Base-by-base conservation (phyloP, 2,329 filamentous ascomycete genomes). In the Sporothrix euskadiensis region DNA sequence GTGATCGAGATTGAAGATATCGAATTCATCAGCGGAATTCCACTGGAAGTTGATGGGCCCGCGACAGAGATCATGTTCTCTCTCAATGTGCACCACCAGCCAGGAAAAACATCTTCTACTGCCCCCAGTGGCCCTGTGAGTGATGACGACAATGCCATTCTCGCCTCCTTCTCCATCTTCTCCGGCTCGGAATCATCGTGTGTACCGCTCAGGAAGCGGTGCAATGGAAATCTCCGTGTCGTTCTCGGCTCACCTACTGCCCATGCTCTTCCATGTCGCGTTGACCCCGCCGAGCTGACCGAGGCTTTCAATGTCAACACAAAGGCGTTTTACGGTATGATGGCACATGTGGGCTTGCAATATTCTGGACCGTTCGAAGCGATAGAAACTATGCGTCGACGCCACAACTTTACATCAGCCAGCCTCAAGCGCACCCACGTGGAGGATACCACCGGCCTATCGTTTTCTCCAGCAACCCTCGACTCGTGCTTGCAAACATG, bases 401-500 rank as follows among this genome's bases (percentile, higher is more conserved):
- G 82, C 2, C 80, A 79, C 61, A 77, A 81, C 54, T 82, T 82
- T 63, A 79, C 82, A 1, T 78, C 80, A 6, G 80, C 79, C 0
- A 80, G 75, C 0, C 75, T 83, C n/a, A 74, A 73, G 44, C 79
- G 78, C 61, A 72, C 72, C 12, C 83, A 84, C 56, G 26, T 75
- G 0, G 77, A 80, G 4, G 83, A 85, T 39, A 81, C 80, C 0
- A 84, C 83, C 0, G 71, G 57, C 0, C 73, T 85, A 12, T 63
- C 74, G 3, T 75, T 83, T 35, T 84, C 83, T 73, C 83, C 83
- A 0, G 83, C 83, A 0, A 83, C 81, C 0, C 77, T 85, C 9
- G 83, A 85, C 66, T 79, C 78, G 26, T 84, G 82, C 72, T 79
- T 85, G 7, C 83, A 85, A 66, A 80, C 82, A 0, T 82, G 82